Evolutionary conservation across 2,329 filamentous ascomycete genomes (phyloP).

Genomic region (Colletotrichum echinochloae): DNA sequence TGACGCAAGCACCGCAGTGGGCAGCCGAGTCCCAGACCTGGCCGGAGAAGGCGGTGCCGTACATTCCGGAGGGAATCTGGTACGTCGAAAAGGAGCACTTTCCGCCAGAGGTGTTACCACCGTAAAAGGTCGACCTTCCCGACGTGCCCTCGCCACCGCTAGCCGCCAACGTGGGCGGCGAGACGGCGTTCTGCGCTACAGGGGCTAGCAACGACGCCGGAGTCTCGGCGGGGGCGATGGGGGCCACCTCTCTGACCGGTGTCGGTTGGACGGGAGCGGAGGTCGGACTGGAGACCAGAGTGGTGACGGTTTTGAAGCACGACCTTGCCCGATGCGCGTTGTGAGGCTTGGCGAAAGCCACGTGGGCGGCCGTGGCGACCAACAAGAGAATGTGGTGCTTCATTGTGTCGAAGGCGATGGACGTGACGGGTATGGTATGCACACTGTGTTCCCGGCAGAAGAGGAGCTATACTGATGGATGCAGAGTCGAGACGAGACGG

Average conservation of each 20-base stretch:
- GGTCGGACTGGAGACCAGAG: slow-evolving; percentile 9
- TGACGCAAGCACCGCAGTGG: slow-evolving; percentile 72
- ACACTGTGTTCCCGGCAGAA: slow-evolving; percentile 5
- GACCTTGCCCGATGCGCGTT: slow-evolving; percentile 20
- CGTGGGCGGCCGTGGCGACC: slow-evolving; percentile 37
- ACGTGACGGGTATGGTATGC: slow-evolving; percentile 6
- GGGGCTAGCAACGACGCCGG: slow-evolving; percentile 15
- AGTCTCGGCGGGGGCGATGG: slow-evolving; percentile 10
- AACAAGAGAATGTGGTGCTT: slow-evolving; percentile 39
- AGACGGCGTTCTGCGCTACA: slow-evolving; percentile 11
- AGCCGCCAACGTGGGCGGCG: slow-evolving; percentile 14
- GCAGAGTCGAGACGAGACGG: neutral
- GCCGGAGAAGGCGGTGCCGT: slow-evolving; percentile 71
- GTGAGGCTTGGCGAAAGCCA: slow-evolving; percentile 37
- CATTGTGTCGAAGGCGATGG: slow-evolving; percentile 36
- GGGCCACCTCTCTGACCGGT: slow-evolving; percentile 8
- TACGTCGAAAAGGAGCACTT: slow-evolving; percentile 74
- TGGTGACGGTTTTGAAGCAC: slow-evolving; percentile 26
- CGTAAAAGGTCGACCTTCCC: slow-evolving; percentile 65
- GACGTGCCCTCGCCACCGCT: slow-evolving; percentile 12
- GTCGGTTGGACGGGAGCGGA: slow-evolving; percentile 21
- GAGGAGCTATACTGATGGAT: slow-evolving; percentile 16
- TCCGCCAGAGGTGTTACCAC: slow-evolving; percentile 68
- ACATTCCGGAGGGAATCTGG: slow-evolving; percentile 68
- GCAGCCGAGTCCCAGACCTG: slow-evolving; percentile 66